These are phyloP conservation scores for Tolypocladium album DNA, from an alignment of 2,329 filamentous ascomycete genomes.

Conservation along the genomic window DNA sequence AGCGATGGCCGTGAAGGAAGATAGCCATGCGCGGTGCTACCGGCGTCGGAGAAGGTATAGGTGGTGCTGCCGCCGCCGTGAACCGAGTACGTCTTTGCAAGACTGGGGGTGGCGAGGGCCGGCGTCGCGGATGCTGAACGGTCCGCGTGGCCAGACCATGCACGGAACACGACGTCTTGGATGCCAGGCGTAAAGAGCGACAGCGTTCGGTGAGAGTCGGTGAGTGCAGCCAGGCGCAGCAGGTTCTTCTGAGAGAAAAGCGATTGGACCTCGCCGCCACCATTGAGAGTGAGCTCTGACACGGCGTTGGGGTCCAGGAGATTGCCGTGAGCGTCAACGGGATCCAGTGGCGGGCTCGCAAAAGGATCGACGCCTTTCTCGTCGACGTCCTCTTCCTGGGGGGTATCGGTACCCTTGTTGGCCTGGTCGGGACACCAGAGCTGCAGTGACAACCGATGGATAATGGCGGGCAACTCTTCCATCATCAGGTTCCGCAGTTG, in stretches of 20 bases:
- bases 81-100: slow-evolving; percentile 55
- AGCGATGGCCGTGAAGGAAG: slow-evolving; percentile 59
- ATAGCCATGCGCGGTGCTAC: slow-evolving; percentile 51
- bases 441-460: slow-evolving; percentile 80
- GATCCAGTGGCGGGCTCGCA: slow-evolving; percentile 68
- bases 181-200: slow-evolving; percentile 91
- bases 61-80: slow-evolving; percentile 47
- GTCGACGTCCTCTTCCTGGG: slow-evolving; percentile 37
- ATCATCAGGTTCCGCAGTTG: slow-evolving; percentile 91
- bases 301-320: slow-evolving; percentile 65
- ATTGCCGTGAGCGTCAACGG: slow-evolving; percentile 72
- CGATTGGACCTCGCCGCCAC: slow-evolving; percentile 71
- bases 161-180: slow-evolving; percentile 79
- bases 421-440: slow-evolving; percentile 81
- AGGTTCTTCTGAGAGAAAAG: slow-evolving; percentile 95
- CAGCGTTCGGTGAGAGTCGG: slow-evolving; percentile 79
- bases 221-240: slow-evolving; percentile 68
- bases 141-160: slow-evolving; percentile 76
- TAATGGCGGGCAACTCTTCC: slow-evolving; percentile 94
- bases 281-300: slow-evolving; percentile 67
- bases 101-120: slow-evolving; percentile 34
- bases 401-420: slow-evolving; percentile 34
- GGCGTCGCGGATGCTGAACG: slow-evolving; percentile 48
- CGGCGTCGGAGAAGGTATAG: slow-evolving; percentile 64
- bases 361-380: slow-evolving; percentile 68